These are phyloP conservation scores for Boletellus ananas DNA, from an alignment of 768 basidiomycete genomes.

Conservation along the genomic window DNA sequence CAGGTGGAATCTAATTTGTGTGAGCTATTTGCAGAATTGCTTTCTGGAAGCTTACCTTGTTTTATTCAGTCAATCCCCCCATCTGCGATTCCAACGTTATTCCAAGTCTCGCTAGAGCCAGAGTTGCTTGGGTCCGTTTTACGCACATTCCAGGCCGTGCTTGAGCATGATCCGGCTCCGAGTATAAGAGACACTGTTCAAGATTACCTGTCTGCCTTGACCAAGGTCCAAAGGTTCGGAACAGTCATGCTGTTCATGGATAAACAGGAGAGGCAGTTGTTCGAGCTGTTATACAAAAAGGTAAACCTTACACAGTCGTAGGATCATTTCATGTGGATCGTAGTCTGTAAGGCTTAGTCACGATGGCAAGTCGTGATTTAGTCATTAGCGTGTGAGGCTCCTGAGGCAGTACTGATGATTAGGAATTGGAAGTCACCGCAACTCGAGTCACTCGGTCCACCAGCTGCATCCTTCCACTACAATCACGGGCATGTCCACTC, in stretches of 20 bases:
- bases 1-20: slow-evolving; percentile 58
- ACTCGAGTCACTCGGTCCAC: no score
- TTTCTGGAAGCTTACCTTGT: background rate
- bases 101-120: slow-evolving; percentile 70
- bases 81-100: slow-evolving; percentile 52
- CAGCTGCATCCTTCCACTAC: no score
- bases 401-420: no score
- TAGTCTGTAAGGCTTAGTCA: no score
- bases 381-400: no score
- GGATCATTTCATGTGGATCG: background rate
- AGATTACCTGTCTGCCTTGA: slow-evolving; percentile 52
- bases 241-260: slow-evolving; percentile 65
- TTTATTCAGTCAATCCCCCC: slow-evolving; percentile 51
- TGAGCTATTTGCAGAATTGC: slow-evolving; percentile 32
- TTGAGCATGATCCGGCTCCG: slow-evolving; percentile 12
- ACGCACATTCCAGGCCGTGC: slow-evolving; percentile 42
- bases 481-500: slow-evolving; percentile 6
- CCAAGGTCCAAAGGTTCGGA: slow-evolving; percentile 55
- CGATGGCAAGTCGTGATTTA: no score
- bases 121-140: slow-evolving; percentile 56
- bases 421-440: no score
- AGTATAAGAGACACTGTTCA: slow-evolving; percentile 26
- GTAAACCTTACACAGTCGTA: slow-evolving; percentile 11
- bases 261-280: slow-evolving; percentile 46
- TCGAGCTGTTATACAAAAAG: slow-evolving; percentile 43